Base-by-base conservation (phyloP, 2,329 filamentous ascomycete genomes). In the Talaromyces sp. region DNA sequence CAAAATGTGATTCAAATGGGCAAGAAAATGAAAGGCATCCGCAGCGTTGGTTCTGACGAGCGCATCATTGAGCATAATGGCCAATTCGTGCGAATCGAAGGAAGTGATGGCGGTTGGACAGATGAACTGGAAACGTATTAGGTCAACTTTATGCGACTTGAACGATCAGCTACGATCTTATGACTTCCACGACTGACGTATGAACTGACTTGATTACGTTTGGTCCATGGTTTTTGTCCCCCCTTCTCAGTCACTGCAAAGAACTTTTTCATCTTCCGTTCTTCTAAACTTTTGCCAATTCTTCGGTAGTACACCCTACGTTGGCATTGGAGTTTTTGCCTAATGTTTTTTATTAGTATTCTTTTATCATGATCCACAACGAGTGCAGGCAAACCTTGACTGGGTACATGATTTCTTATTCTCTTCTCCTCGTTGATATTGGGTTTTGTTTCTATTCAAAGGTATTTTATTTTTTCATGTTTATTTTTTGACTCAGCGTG, bases 31-130 rank as follows among this genome's bases (percentile, higher is more conserved):
- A 58, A 55, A 54, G 60, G 60, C 3, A 62, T 62, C 27, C 60
- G 60, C 27, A 62, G 56, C 13, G 57, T 62, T 10, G 60, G 58
- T 17, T 74, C 70, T 26, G 76, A 76, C 31, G 74, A 75, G 52
- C 71, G 72, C 52, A 71, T 73, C 49, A 69, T 73, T 62, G 73
- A 77, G 61, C 74, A 74, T 56, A 76, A 77, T 56, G 73, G 74
- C 29, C 77, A 78, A 43, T 73, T 78, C 63, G 71, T 80, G 38
- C 74, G 77, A 51, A 76, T 80, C 26, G 77, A 77, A 60, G 80
- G 80, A 59, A 82, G 81, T 59, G 82, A 84, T 58, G 78, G 73
- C 41, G 80, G 78, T 56, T 84, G 82, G 82, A 82, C 81, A 5
- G 80, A 83, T 64, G 81, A 84, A 31, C 68, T 76, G 62, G 77